Conservation (phyloP, 192 early-diverging fungal species). For the Chytriomyces confervae region DNA sequence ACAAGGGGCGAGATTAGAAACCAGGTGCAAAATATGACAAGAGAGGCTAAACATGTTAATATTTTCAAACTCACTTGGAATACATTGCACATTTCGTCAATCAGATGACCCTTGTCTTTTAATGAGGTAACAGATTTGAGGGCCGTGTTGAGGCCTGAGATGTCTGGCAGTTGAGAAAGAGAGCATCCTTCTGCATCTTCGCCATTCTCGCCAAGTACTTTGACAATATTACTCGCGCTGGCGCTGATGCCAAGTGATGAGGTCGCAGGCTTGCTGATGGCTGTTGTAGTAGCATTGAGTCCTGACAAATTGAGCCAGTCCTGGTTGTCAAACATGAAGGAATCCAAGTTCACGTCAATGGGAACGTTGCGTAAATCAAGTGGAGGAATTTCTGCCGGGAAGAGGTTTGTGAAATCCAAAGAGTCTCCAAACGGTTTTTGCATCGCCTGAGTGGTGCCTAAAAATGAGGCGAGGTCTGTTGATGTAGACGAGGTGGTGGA, state of each 20-base stretch:
- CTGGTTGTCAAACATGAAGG: neutral
- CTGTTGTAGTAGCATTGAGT: neutral
- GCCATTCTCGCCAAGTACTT: neutral
- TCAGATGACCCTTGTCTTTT: neutral
- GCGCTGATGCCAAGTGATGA: neutral
- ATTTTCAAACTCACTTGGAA: neutral
- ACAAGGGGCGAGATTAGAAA: neutral
- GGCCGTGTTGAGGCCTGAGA: neutral
- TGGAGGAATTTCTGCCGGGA: no score
- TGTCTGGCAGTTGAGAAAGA: no score
- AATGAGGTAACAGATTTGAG: neutral
- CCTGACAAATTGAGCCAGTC: neutral
- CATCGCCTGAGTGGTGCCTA: neutral
- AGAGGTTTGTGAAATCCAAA: no score
- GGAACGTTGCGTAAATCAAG: no score
- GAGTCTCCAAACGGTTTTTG: no score
- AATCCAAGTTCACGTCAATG: no score
- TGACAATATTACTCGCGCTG: neutral
- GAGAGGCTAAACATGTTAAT: neutral
- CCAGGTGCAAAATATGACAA: neutral
- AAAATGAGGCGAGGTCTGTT: neutral
- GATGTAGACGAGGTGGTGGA: neutral
- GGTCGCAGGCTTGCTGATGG: neutral
- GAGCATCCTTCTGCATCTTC: no score
- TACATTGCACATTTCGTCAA: neutral